Percentiles rank a stretch among this genome's conserved stretches.
These are phyloP conservation scores for Leccinum fallax DNA, from an alignment of 1,284 basidiomycete genomes.

Conservation along the genomic window DNA sequence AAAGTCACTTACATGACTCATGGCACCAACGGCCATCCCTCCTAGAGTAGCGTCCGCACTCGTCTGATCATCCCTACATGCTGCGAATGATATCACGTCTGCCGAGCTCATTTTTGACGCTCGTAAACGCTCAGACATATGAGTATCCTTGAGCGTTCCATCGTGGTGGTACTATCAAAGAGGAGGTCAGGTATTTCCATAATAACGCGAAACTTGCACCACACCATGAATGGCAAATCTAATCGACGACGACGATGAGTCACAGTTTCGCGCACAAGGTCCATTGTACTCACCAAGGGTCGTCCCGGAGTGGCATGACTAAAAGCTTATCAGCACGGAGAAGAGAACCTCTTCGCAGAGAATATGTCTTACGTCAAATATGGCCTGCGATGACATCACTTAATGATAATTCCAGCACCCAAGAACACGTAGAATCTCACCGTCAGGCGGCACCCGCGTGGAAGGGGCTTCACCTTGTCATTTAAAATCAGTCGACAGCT, in stretches of 20 bases:
- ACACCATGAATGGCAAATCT: slow-evolving; percentile 67
- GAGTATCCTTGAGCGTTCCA: slow-evolving; percentile 55
- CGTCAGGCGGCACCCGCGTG: slow-evolving; percentile 67
- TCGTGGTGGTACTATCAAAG: slow-evolving; percentile 58
- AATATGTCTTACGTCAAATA: slow-evolving; percentile 62
- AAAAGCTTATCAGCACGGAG: slow-evolving; percentile 5
- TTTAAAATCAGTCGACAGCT: slow-evolving; percentile 4
- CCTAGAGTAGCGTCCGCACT: slow-evolving; percentile 57
- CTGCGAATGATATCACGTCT: slow-evolving; percentile 68
- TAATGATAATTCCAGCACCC: background rate
- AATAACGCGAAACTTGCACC: slow-evolving; percentile 16
- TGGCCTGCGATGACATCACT: slow-evolving; percentile 43
- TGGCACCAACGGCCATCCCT: slow-evolving; percentile 67
- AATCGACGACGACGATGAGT: background rate
- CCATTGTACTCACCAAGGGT: slow-evolving; percentile 27
- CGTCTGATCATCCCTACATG: slow-evolving; percentile 80
- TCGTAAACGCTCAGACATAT: slow-evolving; percentile 42
- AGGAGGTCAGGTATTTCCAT: background rate
- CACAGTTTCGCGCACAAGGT: background rate
- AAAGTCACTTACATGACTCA: slow-evolving; percentile 56
- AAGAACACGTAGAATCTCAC: slow-evolving; percentile 42
- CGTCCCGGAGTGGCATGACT: slow-evolving; percentile 32
- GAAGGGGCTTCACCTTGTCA: slow-evolving; percentile 56
- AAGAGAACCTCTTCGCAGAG: background rate
- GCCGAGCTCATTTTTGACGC: slow-evolving; percentile 41